Evolutionary conservation across 163 green algal species (phyloP), one percentile per base, ranked within the genome.

Genomic region (Volvox carteri): DNA sequence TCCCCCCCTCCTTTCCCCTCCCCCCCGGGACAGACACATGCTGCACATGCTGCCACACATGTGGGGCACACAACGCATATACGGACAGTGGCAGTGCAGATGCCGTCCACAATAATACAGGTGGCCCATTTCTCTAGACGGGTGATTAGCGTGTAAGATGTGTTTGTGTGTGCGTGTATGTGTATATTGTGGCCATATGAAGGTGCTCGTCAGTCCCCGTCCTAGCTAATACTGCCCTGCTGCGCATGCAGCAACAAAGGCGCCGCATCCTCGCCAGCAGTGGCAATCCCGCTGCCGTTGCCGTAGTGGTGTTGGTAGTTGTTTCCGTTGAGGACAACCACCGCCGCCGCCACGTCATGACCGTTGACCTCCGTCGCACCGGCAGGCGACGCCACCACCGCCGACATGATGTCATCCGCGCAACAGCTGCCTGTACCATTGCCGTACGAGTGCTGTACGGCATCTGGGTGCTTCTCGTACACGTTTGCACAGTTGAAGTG

Each of bases 401-500:
- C 21, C 4, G 39, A 1, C 28, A 23, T 19, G 37, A 35, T 14
- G 1, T 33, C 65, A 23, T 48, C 1, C 30, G 65, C 35, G 35
- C 16, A 48, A 33, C 33, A 23, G 70, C 25, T 78, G 30, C 62
- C 62, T 35, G n/a, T 52, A 14, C 44, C 25, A 46, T 30, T 46
- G 73, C 42, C 73, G 25, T 60, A 23, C 42, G 19, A 44, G n/a
- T n/a, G n/a, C 16, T 62, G 8, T 75, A 46, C 60, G 65, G 11
- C 75, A 56, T 50, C 12, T 11, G 48, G 8, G 12, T 54, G 35
- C 78, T 67, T n/a, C 1, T 88, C 84, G 56, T 89, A 91, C 28
- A 92, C 84, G 44, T 92, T 84, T 2, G 79, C 90, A 44, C 86
- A 92, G 39, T 93, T 86, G 72, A 94, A 93, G 84, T 92, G 86